Evolutionary conservation across 345 rosid genomes (phyloP).

Genomic region (Arabidopsis arenosa): DNA sequence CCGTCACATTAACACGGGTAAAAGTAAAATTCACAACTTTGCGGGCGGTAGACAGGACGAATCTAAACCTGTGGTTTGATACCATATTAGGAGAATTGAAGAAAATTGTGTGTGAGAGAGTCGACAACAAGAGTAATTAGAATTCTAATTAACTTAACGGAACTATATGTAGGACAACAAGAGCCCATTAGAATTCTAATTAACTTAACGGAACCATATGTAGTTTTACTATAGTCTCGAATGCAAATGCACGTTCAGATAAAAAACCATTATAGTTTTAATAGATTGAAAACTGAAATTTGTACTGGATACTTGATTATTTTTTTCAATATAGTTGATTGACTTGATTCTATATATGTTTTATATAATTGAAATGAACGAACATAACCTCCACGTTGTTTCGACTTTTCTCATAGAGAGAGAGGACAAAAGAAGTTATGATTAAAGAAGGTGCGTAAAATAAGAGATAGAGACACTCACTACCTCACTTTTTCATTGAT

Average conservation of each 20-base stretch:
- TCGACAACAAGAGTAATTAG: too few relatives aligned
- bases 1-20: too few relatives aligned
- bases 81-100: not conserved
- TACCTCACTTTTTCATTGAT: slow-evolving; percentile 41
- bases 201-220: too few relatives aligned
- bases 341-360: not conserved
- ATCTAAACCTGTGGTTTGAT: not conserved
- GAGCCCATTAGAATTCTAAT: too few relatives aligned
- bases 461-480: slow-evolving; percentile 42
- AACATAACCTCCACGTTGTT: slow-evolving; percentile 40
- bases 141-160: too few relatives aligned
- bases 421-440: slow-evolving; percentile 35
- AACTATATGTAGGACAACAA: too few relatives aligned
- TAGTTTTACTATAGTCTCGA: too few relatives aligned
- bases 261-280: not conserved
- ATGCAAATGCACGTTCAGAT: too few relatives aligned
- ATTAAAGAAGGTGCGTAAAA: slow-evolving; percentile 44
- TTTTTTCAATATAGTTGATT: not conserved
- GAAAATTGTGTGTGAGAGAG: not conserved
- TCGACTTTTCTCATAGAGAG: slow-evolving; percentile 5
- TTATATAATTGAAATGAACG: slow-evolving; percentile 4
- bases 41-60: too few relatives aligned
- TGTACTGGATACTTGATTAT: slow-evolving; percentile 5
- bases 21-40: too few relatives aligned
- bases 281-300: not conserved